A percentile compares a stretch with the other conserved stretches of the same genome.
phyloP scores from a whole-genome alignment of 805 yeast species.

The Nakazawaea ambrosiae region DNA sequence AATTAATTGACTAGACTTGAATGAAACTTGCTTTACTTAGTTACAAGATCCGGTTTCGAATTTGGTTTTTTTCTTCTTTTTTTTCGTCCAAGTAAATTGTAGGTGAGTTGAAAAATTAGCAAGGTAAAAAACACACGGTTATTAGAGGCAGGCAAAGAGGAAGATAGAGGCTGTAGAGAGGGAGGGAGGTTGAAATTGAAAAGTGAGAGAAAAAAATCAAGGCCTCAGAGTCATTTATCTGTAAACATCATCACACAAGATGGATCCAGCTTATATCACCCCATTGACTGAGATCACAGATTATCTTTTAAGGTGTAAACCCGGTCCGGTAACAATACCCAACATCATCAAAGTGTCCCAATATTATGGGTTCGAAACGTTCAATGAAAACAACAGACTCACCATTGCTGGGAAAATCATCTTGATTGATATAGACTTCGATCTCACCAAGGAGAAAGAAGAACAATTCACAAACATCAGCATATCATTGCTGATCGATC shows the following conservation, averaged over 20 bases:
- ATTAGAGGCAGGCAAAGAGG: too few relatives aligned
- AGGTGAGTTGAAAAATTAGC: too few relatives aligned
- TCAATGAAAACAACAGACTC: constrained; percentile 28
- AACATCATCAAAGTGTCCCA: constrained; percentile 27
- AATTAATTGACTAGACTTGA: too few relatives aligned
- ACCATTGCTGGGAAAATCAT: constrained; percentile 28
- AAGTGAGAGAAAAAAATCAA: too few relatives aligned
- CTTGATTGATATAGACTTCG: constrained; percentile 29
- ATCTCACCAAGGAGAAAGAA: constrained; percentile 15
- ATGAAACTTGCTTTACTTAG: too few relatives aligned
- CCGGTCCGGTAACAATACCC: constrained; percentile 25
- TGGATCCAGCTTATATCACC: constrained; percentile 26
- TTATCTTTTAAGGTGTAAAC: constrained; percentile 23
- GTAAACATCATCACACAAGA: constrained; percentile 1
- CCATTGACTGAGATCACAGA: constrained; percentile 26
- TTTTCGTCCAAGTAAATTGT: too few relatives aligned
- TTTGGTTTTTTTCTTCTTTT: too few relatives aligned
- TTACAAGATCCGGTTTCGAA: too few relatives aligned
- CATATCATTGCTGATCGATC: constrained; percentile 5
- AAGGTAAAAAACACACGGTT: too few relatives aligned
- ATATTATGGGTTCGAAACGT: constrained; percentile 31
- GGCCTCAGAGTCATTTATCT: too few relatives aligned
- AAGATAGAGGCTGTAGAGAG: too few relatives aligned
- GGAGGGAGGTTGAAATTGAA: too few relatives aligned
- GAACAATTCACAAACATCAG: constrained; percentile 1